Evolutionary conservation across 495 filamentous ascomycete species (phyloP), one percentile per base, ranked within the genome.

Genomic region (Penicillium flavigenum): DNA sequence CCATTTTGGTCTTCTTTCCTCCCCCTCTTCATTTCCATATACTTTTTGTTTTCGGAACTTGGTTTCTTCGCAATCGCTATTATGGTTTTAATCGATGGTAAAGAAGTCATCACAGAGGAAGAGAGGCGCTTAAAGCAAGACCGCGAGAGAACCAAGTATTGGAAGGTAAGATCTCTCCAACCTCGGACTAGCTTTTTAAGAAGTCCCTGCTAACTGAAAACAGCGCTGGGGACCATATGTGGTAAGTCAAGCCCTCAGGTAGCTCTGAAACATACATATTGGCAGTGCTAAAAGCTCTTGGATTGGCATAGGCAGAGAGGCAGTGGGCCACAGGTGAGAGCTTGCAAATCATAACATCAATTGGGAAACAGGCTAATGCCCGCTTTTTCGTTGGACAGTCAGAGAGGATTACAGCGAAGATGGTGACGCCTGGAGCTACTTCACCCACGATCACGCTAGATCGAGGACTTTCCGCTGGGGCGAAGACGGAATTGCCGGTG

Each of bases 351-450:
- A 26, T 56, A 38, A 61, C 47, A 38, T 9, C 27, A 50, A 29
- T 50, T 6, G 31, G 54, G 20, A 32, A 47, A 17, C 43, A 53
- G 26, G 59, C 63, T 68, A 62, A 72, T 71, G 46, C 62, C 47
- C 62, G 60, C 54, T 51, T 56, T 46, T 2, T 48, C 32, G 27
- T 39, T 11, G 39, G 47, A 65, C 72, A 91, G 93, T 98, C 54
- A 83, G 93, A 61, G 93, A 98, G 79, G 93, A 98, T 77, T 98
- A 98, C 60, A 84, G 81, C 20, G 76, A 81, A 47, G 87, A 96
- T 67, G 93, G 93, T 45, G 91, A 98, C 76, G 93, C 93, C 42
- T 98, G 93, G 93, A 93, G 89, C 71, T 91, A 98, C 78, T 97
- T 98, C 70, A 84, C 90, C 9, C 91, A 97, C 73, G 93, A 96